A percentile compares a stretch with the other conserved stretches of the same genome.
Evolutionary conservation across 495 filamentous ascomycete genomes (phyloP).

Genomic region (Tuber umbilicatum): DNA sequence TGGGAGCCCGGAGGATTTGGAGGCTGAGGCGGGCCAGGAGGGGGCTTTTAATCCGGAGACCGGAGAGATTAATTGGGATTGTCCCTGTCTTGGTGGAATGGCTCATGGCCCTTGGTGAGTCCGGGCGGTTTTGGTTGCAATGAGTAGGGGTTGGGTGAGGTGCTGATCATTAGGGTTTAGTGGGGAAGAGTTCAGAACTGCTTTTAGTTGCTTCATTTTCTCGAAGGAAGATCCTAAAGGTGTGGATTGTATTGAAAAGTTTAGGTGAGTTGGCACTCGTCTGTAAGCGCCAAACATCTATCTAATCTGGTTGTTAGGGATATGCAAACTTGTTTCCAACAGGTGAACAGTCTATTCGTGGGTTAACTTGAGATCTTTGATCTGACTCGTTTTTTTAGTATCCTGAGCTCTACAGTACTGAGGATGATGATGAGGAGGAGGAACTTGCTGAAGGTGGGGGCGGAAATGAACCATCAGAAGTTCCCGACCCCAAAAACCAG

Average conservation of each 20-base stretch:
- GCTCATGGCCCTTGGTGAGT: conserved; percentile 74
- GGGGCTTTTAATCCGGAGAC: conserved; percentile 97
- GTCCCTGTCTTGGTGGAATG: conserved; percentile 95
- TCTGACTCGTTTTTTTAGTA: conserved; percentile 45
- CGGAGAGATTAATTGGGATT: conserved; percentile 99
- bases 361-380: background rate
- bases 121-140: background rate
- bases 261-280: conserved; percentile 53
- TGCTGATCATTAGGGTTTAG: conserved; percentile 13
- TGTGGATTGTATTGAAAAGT: conserved; percentile 96
- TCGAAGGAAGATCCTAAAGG: conserved; percentile 95
- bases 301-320: conserved; percentile 47
- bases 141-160: background rate
- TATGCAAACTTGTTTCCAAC: conserved; percentile 92
- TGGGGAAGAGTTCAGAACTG: conserved; percentile 85
- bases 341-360: conserved; percentile 11
- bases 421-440: conserved; percentile 80
- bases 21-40: conserved; percentile 73
- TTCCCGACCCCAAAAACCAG: background rate
- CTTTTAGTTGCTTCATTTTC: conserved; percentile 96
- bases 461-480: conserved; percentile 1
- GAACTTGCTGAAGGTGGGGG: conserved; percentile 28
- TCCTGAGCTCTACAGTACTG: conserved; percentile 86
- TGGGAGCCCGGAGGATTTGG: conserved; percentile 52
- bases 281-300: conserved; percentile 36